phyloP scores from a whole-genome alignment of 768 basidiomycete species.

The Lentinus tigrinus region DNA sequence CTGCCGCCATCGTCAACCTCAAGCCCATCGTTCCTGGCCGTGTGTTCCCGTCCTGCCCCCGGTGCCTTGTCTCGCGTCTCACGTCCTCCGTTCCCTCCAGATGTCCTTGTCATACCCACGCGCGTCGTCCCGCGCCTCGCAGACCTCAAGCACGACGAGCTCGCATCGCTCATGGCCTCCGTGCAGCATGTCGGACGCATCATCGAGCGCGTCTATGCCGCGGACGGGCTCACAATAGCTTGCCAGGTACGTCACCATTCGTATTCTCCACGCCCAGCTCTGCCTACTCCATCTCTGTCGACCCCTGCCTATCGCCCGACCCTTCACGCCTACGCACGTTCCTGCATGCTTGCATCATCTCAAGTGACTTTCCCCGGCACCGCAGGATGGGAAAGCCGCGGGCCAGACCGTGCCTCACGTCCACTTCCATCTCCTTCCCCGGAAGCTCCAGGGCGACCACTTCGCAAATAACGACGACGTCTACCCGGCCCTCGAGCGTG shows the following conservation, averaged over 20 bases:
- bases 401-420: slow-evolving; percentile 90
- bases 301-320: not conserved
- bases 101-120: slow-evolving; percentile 54
- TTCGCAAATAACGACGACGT: slow-evolving; percentile 71
- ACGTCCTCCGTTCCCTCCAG: slow-evolving; percentile 36
- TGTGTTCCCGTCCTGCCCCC: slow-evolving; percentile 41
- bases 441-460: slow-evolving; percentile 65
- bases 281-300: not conserved
- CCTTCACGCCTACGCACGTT: not conserved
- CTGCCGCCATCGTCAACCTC: slow-evolving; percentile 90
- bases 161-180: slow-evolving; percentile 76
- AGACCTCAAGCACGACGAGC: slow-evolving; percentile 54
- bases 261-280: slow-evolving; percentile 26
- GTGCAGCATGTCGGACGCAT: slow-evolving; percentile 78
- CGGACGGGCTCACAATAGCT: slow-evolving; percentile 82
- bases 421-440: slow-evolving; percentile 93
- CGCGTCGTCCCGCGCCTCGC: slow-evolving; percentile 48
- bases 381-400: slow-evolving; percentile 82
- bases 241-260: slow-evolving; percentile 56
- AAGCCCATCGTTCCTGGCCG: slow-evolving; percentile 94
- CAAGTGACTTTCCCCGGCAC: not conserved
- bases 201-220: slow-evolving; percentile 80
- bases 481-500: slow-evolving; percentile 74
- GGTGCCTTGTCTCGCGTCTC: not conserved
- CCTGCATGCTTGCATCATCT: not conserved